Conservation (phyloP, 306 rosid species). For the Acacia melanoxylon region DNA sequence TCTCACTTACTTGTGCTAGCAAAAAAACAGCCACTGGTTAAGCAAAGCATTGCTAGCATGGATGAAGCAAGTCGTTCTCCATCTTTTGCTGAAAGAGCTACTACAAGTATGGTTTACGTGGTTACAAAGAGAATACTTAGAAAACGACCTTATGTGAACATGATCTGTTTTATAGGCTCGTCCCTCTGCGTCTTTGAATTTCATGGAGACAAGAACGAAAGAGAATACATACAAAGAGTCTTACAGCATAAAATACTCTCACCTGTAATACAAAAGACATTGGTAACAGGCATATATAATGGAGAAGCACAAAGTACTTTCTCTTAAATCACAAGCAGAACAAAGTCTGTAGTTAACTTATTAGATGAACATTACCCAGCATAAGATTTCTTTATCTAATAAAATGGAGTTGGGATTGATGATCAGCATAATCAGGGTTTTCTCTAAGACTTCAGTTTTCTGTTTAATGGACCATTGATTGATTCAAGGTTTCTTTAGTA, state of each 20-base stretch:
- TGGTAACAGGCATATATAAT: constrained; percentile 28
- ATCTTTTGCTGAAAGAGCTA: constrained; percentile 84
- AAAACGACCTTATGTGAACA: too few relatives aligned
- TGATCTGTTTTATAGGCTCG: too few relatives aligned
- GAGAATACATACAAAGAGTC: constrained; percentile 68
- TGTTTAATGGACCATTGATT: background rate
- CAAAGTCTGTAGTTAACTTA: background rate
- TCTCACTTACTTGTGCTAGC: constrained; percentile 91
- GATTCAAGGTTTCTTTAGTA: background rate
- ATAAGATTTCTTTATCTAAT: background rate
- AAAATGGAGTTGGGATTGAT: background rate
- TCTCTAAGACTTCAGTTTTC: background rate
- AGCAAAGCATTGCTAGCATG: constrained; percentile 93
- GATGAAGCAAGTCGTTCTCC: constrained; percentile 88
- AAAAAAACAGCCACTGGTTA: constrained; percentile 93
- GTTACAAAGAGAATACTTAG: constrained; percentile 50
- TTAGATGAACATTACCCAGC: background rate
- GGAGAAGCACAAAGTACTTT: background rate
- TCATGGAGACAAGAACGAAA: too few relatives aligned
- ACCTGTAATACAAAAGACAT: constrained; percentile 52
- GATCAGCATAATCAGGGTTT: background rate
- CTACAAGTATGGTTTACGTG: constrained; percentile 84
- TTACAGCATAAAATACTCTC: constrained; percentile 78
- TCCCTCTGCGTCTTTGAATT: too few relatives aligned
- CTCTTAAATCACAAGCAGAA: constrained; percentile 1